Evolutionary conservation across 495 filamentous ascomycete species (phyloP).

Genomic region (Endocarpon pusillum): DNA sequence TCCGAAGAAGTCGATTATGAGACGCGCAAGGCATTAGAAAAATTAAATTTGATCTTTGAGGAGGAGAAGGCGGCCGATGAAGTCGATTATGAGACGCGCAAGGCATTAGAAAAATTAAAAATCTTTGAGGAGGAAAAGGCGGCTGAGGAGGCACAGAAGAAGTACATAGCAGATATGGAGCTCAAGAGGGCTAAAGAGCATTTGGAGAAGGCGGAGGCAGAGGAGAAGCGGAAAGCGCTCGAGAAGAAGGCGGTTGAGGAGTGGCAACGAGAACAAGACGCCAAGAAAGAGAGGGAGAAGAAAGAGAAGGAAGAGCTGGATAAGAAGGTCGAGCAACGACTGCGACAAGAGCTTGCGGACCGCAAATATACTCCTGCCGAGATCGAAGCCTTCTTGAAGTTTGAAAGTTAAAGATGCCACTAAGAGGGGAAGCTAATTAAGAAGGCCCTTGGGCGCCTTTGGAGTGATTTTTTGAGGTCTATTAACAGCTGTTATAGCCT

Average conservation of each 20-base stretch:
- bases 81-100: slow-evolving; percentile 15
- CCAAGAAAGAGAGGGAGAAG: slow-evolving; percentile 33
- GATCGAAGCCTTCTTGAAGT: slow-evolving; percentile 37
- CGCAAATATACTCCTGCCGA: slow-evolving; percentile 25
- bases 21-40: neutral
- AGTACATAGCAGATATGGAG: slow-evolving; percentile 22
- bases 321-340: slow-evolving; percentile 27
- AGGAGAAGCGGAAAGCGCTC: slow-evolving; percentile 16
- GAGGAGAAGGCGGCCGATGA: slow-evolving; percentile 4
- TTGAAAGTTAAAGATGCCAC: slow-evolving; percentile 36
- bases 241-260: slow-evolving; percentile 26
- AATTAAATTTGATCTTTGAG: neutral
- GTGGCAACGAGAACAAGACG: slow-evolving; percentile 26
- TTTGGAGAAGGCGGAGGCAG: slow-evolving; percentile 10
- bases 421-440: slow-evolving; percentile 32
- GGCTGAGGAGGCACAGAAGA: slow-evolving; percentile 26
- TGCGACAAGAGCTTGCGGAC: slow-evolving; percentile 16
- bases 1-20: slow-evolving; percentile 1
- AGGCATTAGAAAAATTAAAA: slow-evolving; percentile 1
- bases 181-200: slow-evolving; percentile 16
- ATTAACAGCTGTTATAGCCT: too few relatives aligned
- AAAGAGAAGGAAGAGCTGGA: slow-evolving; percentile 26
- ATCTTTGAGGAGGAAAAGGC: slow-evolving; percentile 13
- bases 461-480: too few relatives aligned
- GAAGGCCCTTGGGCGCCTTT: too few relatives aligned